phyloP scores from a whole-genome alignment of 164 flowering plant genomes.

The Vitis rupestris region DNA sequence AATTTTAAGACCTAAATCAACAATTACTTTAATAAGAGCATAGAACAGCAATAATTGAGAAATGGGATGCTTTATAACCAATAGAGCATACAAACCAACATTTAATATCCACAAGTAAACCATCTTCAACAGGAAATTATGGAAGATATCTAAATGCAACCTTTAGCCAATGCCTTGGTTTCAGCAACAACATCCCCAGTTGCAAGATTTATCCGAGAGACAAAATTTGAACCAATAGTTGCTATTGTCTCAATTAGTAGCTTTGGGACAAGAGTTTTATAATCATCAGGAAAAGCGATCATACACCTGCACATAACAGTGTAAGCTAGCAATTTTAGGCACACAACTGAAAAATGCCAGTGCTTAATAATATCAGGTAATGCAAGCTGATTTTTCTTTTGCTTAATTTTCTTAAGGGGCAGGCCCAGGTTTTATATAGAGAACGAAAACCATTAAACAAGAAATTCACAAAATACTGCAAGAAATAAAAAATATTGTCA shows the following conservation, averaged over 20 bases:
- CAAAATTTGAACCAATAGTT: constrained; percentile 61
- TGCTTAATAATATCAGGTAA: too few species aligned
- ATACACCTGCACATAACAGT: constrained; percentile 67
- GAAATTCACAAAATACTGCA: too few species aligned
- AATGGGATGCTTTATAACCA: background rate
- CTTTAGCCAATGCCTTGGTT: constrained; percentile 88
- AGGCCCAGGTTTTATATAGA: too few species aligned
- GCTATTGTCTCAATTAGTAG: constrained; percentile 77
- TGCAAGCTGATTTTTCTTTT: too few species aligned
- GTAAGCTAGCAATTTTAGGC: background rate
- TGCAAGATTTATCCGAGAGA: constrained; percentile 87
- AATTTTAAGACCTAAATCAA: background rate
- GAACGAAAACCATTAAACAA: too few species aligned
- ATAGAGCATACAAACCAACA: background rate
- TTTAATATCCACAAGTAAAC: constrained; percentile 1
- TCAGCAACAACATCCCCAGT: constrained; percentile 90
- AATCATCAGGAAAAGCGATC: constrained; percentile 94
- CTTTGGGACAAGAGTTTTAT: constrained; percentile 80
- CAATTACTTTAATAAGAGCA: background rate
- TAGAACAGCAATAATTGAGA: background rate
- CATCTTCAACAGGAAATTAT: background rate
- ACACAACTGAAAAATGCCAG: too few species aligned
- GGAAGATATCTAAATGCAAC: constrained; percentile 28
- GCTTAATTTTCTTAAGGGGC: too few species aligned
- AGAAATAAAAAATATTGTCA: too few species aligned